Conservation (phyloP, 2,329 filamentous ascomycete species). For the Talaromyces sp. region DNA sequence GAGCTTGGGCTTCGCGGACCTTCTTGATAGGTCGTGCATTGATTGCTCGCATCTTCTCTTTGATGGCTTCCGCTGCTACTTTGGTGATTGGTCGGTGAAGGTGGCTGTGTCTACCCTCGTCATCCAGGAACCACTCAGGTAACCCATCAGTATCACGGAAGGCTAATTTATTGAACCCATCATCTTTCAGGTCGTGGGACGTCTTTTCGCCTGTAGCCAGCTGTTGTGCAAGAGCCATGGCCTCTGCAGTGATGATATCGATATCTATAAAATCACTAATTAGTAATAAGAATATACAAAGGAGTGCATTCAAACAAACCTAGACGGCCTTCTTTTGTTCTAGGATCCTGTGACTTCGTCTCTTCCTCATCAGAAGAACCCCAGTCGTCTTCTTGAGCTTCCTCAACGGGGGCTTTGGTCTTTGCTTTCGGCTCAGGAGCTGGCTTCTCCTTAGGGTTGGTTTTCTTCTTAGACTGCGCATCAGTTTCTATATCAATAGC, state of each 20-base stretch:
- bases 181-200: constrained; percentile 75
- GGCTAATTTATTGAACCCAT: constrained; percentile 87
- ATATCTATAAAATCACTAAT: constrained; percentile 59
- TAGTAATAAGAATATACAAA: background rate
- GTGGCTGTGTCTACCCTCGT: constrained; percentile 79
- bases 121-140: constrained; percentile 96
- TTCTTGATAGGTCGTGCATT: constrained; percentile 99
- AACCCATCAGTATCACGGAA: constrained; percentile 89
- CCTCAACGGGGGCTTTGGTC: constrained; percentile 18
- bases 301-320: constrained; percentile 25
- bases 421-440: background rate
- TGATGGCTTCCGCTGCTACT: constrained; percentile 83
- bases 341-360: constrained; percentile 33
- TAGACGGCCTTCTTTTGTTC: constrained; percentile 39
- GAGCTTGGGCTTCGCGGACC: constrained; percentile 89
- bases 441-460: constrained; percentile 4
- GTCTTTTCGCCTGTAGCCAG: constrained; percentile 83
- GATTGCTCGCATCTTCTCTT: constrained; percentile 85
- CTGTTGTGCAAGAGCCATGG: constrained; percentile 93
- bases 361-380: constrained; percentile 33
- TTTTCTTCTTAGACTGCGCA: constrained; percentile 13
- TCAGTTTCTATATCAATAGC: constrained; percentile 32
- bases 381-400: constrained; percentile 23
- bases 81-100: constrained; percentile 85
- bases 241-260: constrained; percentile 98